Evolutionary conservation across 345 rosid genomes (phyloP), one percentile per base, ranked within the genome.

Genomic region (Orychophragmus violaceus): DNA sequence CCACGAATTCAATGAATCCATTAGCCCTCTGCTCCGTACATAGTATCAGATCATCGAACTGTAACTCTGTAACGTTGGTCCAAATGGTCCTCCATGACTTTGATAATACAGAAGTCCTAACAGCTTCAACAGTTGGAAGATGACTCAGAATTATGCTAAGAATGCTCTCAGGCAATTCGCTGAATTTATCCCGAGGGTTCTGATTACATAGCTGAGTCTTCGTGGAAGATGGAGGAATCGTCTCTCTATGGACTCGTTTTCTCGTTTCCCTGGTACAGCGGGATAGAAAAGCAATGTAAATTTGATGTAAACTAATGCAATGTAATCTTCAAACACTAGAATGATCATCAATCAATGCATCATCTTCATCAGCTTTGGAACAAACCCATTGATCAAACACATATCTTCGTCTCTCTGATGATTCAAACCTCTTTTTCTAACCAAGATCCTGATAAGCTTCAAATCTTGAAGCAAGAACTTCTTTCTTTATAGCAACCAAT

Each of bases 101-200:
- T n/a, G n/a, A n/a, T n/a, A n/a, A n/a, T n/a, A n/a, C n/a, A n/a
- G n/a, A 1, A 62, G 56, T 62, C 9, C 48, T 53, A 70, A 70
- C 69, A 27, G 75, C 75, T 41, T 70, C 75, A 0, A 19, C 46
- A 29, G 67, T 70, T 52, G 56, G 24, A 44, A 70, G 68, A 41
- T 62, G 46, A 25, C 45, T 61, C 28, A 70, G 19, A 17, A 70
- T 53, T 53, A 17, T 29, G 56, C 22, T 21, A 42, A 70, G 21
- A n/a, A n/a, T n/a, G n/a, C n/a, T n/a, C n/a, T n/a, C n/a, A n/a
- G n/a, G n/a, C n/a, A n/a, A n/a, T n/a, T n/a, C n/a, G n/a, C n/a
- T n/a, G n/a, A n/a, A n/a, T n/a, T n/a, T n/a, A n/a, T n/a, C 74
- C 23, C 53, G 49, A 6, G 33, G 11, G 51, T 13, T 48, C 28